Base-by-base conservation (phyloP, 805 yeast species). In the Starmerella vitae region DNA sequence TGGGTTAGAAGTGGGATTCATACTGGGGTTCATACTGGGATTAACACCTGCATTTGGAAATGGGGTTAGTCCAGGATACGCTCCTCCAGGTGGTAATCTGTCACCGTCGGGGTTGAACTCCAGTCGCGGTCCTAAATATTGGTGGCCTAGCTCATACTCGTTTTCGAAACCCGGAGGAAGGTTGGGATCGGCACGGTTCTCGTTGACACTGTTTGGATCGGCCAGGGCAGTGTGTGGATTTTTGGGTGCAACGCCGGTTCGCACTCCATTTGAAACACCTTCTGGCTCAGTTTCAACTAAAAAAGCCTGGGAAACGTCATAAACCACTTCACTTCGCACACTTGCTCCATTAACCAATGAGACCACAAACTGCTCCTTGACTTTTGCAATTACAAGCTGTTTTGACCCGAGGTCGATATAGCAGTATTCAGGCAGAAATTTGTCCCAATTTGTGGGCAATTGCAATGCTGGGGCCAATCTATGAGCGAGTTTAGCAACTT, bases 81-180 rank as follows among this genome's bases (percentile, higher is more conserved):
- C 20, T 6, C 56, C 45, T 3, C 65, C 67, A 1, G 64, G 63
- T 9, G 68, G 68, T 31, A 56, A 47, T 22, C 62, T 39, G 37
- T 64, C 68, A 15, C 47, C 47, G 18, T 56, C 56, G 20, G 68
- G 68, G 31, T 59, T 53, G 5, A 55, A 51, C n/a, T 20, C 26
- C 3, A 44, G 10, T 17, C 26, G 2, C 1, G 46, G 46, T 9
- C 39, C 41, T 6, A 13, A 21, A 14, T 15, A 24, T 13, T 12
- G 42, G 9, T 12, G 36, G 8, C 33, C 36, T 32, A 60, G 44
- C 33, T 58, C 57, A 38, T 56, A 55, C 41, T 63, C 67, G 47
- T 68, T 71, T 30, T 68, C 73, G 46, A 68, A 63, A 5, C 62
- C 65, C 1, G 67, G 67, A 5, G 62, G 62, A 2, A 49, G 51